Conservation (phyloP, 768 basidiomycete genomes). For the Astraeus odoratus region DNA sequence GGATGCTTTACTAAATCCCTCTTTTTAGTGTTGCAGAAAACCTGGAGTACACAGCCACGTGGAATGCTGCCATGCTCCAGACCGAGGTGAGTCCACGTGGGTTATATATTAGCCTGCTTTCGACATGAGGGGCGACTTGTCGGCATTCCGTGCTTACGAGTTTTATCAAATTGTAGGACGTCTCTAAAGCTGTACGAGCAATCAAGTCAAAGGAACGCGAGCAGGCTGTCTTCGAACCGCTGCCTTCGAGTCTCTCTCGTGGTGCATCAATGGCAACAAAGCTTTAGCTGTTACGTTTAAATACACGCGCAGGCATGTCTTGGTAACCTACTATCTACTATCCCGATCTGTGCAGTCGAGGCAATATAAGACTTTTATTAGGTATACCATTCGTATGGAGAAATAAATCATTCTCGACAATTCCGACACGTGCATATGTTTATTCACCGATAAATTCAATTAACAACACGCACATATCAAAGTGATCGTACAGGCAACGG, state of each 20-base stretch:
- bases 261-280: not conserved
- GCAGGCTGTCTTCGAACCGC: not conserved
- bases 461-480: no score
- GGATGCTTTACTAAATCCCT: not conserved
- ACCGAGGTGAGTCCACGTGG: conserved; percentile 32
- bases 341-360: no score
- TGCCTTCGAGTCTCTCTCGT: not conserved
- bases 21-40: conserved; percentile 34
- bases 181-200: conserved; percentile 4
- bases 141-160: not conserved
- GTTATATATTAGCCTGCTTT: no score
- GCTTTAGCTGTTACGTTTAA: no score
- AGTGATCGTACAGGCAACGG: no score
- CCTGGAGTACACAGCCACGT: conserved; percentile 49
- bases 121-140: not conserved
- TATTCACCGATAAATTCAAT: no score
- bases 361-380: no score
- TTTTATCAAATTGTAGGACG: conserved; percentile 2
- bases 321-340: no score
- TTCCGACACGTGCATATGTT: no score
- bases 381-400: no score
- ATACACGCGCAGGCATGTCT: no score
- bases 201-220: not conserved
- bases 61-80: conserved; percentile 51
- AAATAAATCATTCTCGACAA: no score